These are phyloP conservation scores for Ulota crispa DNA, from an alignment of 225 moss, liverwort and hornwort species.

Conservation along the genomic window DNA sequence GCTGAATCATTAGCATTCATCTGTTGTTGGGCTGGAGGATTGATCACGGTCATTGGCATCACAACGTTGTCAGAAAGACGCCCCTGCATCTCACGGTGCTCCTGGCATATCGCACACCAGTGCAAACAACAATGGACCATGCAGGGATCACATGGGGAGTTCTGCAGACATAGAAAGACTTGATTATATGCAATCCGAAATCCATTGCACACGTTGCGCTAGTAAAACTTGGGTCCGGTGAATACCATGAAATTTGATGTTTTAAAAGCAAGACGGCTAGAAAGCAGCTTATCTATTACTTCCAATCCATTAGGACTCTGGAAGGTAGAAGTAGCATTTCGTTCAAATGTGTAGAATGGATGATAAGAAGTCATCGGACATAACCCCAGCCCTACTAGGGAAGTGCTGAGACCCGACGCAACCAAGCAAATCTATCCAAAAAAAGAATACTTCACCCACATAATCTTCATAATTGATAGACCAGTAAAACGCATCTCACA, in stretches of 20 bases:
- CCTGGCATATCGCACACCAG: conserved; percentile 70
- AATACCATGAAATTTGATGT: not conserved
- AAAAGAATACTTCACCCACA: not conserved
- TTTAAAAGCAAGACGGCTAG: not conserved
- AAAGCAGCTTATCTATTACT: not conserved
- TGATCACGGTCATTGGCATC: conserved; percentile 74
- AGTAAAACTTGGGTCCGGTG: not conserved
- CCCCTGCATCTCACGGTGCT: conserved; percentile 74
- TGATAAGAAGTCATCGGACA: not conserved
- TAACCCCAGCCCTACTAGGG: not conserved
- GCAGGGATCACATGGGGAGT: conserved; percentile 66
- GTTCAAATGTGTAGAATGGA: conserved; percentile 8
- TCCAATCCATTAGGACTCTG: not conserved
- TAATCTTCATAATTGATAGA: not conserved
- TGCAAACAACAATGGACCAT: conserved; percentile 72
- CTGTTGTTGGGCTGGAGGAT: conserved; percentile 55
- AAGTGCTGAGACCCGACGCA: not conserved
- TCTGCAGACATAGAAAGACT: conserved; percentile 32
- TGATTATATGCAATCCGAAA: conserved; percentile 7
- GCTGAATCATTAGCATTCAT: conserved; percentile 58
- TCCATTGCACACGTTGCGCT: not conserved
- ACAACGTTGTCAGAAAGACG: conserved; percentile 64
- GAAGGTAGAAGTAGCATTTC: not conserved
- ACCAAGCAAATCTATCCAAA: not conserved
- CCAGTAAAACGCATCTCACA: not conserved